Conservation (phyloP, 345 rosid genomes). For the Salix caprea region DNA sequence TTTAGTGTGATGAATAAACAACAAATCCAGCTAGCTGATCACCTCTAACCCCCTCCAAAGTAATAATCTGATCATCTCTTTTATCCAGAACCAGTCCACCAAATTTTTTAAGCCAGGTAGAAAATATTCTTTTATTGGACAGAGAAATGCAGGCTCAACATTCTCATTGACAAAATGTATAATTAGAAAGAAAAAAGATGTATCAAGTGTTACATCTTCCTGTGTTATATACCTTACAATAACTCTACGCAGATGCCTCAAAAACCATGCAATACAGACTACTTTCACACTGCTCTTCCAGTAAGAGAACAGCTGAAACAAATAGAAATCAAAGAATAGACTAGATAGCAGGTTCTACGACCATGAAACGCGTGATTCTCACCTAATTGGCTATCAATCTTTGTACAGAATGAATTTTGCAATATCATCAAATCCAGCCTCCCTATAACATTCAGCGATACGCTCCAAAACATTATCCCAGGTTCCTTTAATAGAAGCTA, state of each 20-base stretch:
- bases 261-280: background rate
- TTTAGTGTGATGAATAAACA: background rate
- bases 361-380: background rate
- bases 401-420: conserved; percentile 52
- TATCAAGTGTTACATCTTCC: background rate
- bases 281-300: background rate
- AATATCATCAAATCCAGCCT: conserved; percentile 60
- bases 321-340: background rate
- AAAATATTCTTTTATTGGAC: background rate
- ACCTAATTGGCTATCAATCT: conserved; percentile 34
- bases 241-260: background rate
- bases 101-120: too few species aligned
- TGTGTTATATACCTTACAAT: background rate
- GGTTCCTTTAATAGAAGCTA: conserved; percentile 78
- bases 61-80: background rate
- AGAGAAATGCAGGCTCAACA: background rate
- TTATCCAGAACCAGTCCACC: background rate
- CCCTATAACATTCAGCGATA: conserved; percentile 64
- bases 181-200: background rate
- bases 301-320: background rate
- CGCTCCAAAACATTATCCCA: conserved; percentile 56
- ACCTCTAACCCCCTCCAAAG: background rate
- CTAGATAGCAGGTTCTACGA: background rate
- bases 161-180: background rate
- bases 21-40: background rate